Conservation (phyloP, 148 eudicot genomes). For the Gaultheria prostrata region DNA sequence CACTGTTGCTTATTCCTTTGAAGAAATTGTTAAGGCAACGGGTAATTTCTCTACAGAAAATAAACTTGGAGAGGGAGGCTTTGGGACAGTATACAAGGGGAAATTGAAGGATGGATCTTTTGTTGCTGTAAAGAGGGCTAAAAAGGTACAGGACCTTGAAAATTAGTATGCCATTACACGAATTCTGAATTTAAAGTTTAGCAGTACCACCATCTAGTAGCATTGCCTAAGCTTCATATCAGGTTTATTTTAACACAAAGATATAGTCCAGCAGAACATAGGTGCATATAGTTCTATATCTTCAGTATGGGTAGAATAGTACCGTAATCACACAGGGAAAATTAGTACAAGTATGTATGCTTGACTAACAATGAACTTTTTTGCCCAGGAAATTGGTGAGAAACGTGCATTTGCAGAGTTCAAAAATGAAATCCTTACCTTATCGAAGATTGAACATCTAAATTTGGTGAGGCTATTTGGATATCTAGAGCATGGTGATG, state of each 20-base stretch:
- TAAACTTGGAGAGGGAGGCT: conserved; percentile 66
- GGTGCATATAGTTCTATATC: neutral
- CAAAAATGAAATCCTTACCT: conserved; percentile 58
- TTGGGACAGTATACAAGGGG: conserved; percentile 66
- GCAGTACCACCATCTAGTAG: neutral
- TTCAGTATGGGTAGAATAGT: neutral
- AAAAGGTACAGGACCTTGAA: conserved; percentile 35
- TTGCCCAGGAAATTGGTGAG: conserved; percentile 38
- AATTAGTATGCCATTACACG: neutral
- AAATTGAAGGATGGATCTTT: conserved; percentile 53
- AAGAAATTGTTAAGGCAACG: conserved; percentile 57
- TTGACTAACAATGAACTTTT: conserved; percentile 15
- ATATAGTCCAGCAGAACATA: neutral
- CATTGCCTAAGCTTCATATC: conserved; percentile 6
- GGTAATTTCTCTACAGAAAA: conserved; percentile 50
- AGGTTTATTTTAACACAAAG: neutral
- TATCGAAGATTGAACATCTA: conserved; percentile 68
- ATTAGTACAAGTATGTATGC: neutral
- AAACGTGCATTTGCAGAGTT: conserved; percentile 41
- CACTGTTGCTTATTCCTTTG: conserved; percentile 36
- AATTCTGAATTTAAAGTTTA: neutral
- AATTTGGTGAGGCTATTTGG: conserved; percentile 68
- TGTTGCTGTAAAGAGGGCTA: conserved; percentile 72
- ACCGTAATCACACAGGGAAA: neutral
- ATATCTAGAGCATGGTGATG: conserved; percentile 59